Evolutionary conservation across 441 rosid genomes (phyloP), one percentile per base, ranked within the genome.

Genomic region (Kokia cookei): DNA sequence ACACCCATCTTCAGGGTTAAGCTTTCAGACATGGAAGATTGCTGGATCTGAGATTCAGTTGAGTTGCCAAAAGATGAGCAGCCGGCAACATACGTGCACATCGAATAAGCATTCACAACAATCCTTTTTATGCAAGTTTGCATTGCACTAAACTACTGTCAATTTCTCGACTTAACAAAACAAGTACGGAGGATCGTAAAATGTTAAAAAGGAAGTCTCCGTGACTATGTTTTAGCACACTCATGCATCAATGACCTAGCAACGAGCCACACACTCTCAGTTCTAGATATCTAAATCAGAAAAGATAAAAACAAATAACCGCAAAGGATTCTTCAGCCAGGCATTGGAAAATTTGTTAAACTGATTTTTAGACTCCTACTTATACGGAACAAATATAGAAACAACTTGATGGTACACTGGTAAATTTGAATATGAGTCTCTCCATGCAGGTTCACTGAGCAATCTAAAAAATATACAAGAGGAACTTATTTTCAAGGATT

Each of bases 1-100:
- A 79, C 80, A 75, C 89, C 93, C 81, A 80, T 81, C 60, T 85
- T 86, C 83, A 86, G 75, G 88, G 87, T 81, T 51, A 81, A 76
- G 60, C 79, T 75, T 70, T 80, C 83, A 9, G 90, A 68, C 70
- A 79, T 37, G 48, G 87, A 79, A 4, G 82, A 69, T 42, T 64
- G 79, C 61, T 74, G 76, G 70, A 53, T 74, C 60, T 57, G 32
- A 2, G 82, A 84, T 75, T 77, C 82, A 60, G 78, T 32, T 8
- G 86, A 84, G 75, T 55, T 73, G n/a, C 85, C 83, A 77, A 85
- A 74, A 22, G 84, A 83, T 62, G 79, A 72, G 82, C 83, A 68
- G 60, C 85, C 77, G 17, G 76, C 83, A 22, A 84, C 70, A 65
- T 78, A 81, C 4, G 79, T 79, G 45, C 75, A 82, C 37, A 70